Evolutionary conservation across 192 early-diverging fungal genomes (phyloP).

Genomic region (Gaertneriomyces semiglobifer): DNA sequence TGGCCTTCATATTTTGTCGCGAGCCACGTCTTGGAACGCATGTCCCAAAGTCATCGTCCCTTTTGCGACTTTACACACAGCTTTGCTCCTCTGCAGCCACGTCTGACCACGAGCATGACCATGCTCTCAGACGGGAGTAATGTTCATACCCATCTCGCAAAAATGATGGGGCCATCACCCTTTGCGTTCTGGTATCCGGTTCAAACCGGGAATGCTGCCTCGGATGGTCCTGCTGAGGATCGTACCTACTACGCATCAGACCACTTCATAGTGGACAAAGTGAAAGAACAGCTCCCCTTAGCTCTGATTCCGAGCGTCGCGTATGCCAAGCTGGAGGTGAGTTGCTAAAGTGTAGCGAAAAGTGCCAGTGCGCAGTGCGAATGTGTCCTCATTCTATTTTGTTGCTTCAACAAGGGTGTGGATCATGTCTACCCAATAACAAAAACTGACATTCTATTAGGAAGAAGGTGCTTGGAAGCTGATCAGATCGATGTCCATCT

Average conservation of each 20-base stretch:
- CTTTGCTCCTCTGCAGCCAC: no score
- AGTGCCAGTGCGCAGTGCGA: neutral
- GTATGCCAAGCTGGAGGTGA: constrained; percentile 4
- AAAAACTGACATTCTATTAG: constrained; percentile 73
- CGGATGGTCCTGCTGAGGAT: neutral
- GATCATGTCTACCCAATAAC: constrained; percentile 82
- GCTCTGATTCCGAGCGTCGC: neutral
- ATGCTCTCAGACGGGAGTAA: no score
- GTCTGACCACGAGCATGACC: no score
- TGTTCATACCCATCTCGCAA: no score
- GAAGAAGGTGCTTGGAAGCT: constrained; percentile 59
- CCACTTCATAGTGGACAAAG: neutral
- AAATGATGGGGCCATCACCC: constrained; percentile 4
- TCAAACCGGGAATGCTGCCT: neutral
- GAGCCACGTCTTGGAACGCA: no score
- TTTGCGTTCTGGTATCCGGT: neutral
- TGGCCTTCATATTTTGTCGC: no score
- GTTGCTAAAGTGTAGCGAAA: neutral
- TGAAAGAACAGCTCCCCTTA: neutral
- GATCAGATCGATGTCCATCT: constrained; percentile 78
- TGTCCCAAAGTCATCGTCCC: no score
- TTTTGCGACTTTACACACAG: no score
- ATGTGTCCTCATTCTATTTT: neutral
- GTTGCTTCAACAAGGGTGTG: constrained; percentile 50
- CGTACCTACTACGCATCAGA: neutral